Evolutionary conservation across 192 early-diverging fungal genomes (phyloP), one percentile per base, ranked within the genome.

Genomic region (Mortierella antarctica): DNA sequence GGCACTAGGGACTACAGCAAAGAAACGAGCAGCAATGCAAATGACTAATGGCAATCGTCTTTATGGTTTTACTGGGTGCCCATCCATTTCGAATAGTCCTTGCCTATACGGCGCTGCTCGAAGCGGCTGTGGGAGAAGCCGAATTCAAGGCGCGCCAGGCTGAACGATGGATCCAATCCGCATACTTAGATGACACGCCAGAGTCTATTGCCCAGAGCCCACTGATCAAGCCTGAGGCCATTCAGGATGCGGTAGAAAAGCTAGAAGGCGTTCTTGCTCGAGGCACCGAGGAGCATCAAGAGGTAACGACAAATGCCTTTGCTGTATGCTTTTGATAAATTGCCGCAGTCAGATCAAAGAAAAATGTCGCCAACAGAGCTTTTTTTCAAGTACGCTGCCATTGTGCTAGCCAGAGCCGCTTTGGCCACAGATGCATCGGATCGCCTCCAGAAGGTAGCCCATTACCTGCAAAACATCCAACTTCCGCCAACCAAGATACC

Each of bases 401-500:
- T 79, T 49, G 76, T 71, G 8, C 64, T 79, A 3, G 76, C 76
- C 17, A 65, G 76, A 47, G 62, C 76, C 15, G 76, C 76, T 21
- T 57, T 79, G 44, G 76, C 76, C 5, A 79, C 76, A 47, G 64
- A 79, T 52, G 76, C 69, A 51, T 53, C 69, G 4, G 76, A 79
- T 55, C 76, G 76, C 55, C 51, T 79, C 40, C 76, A 79, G 39
- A 57, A 69, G 21, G 76, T 79, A 7, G 62, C 76, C 50, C 76
- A 79, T 58, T 79, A 79, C 20, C 76, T 79, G 42, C 76, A 79
- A 57, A 79, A 79, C 64, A 71, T 79, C n/a, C 70, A 83, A 14
- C 79, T 87, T 57, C 73, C 82, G 5, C 82, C 78, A 42, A 77
- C 82, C 20, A 73, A 65, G 8, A 67, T 84, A 12, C 70, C 71